These are phyloP conservation scores for Omphalotus guepiniiformis DNA, from an alignment of 768 basidiomycete genomes.

Conservation along the genomic window DNA sequence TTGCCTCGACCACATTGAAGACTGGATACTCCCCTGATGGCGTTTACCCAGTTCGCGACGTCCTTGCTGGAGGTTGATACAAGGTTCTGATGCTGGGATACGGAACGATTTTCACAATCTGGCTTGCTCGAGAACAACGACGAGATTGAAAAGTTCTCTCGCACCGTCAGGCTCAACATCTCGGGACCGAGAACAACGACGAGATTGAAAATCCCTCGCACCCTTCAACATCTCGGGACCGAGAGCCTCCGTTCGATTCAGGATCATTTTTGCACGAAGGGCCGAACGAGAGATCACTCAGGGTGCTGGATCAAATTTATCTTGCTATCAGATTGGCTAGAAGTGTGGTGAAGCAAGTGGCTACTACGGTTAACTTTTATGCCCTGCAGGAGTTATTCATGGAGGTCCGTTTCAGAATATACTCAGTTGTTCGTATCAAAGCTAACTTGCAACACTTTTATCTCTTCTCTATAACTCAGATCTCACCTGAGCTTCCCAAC, in stretches of 20 bases:
- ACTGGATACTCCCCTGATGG: conserved; percentile 33
- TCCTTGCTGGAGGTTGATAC: conserved; percentile 38
- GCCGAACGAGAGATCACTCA: conserved; percentile 40
- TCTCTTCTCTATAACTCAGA: not conserved
- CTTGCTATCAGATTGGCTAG: too few relatives aligned
- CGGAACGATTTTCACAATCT: conserved; percentile 37
- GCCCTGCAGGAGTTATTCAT: not conserved
- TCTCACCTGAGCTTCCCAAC: not conserved
- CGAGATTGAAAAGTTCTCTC: conserved; percentile 17
- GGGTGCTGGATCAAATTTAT: conserved; percentile 29
- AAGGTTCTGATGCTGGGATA: conserved; percentile 46
- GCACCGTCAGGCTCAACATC: conserved; percentile 46
- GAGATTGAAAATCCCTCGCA: too few relatives aligned
- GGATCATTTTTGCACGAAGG: conserved; percentile 34
- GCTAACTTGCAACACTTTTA: too few relatives aligned
- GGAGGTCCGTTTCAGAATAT: not conserved
- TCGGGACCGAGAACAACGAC: conserved; percentile 23
- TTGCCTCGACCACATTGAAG: too few relatives aligned
- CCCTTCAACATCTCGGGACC: not conserved
- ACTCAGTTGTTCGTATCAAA: not conserved
- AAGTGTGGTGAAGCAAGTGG: not conserved
- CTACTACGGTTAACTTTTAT: not conserved
- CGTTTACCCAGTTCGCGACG: conserved; percentile 31
- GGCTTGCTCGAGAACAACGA: conserved; percentile 28
- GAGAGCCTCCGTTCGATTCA: not conserved